Percentiles rank a stretch among this genome's conserved stretches.
These are phyloP conservation scores for Glaciozyma martinii DNA, from an alignment of 768 basidiomycete genomes.

Conservation along the genomic window DNA sequence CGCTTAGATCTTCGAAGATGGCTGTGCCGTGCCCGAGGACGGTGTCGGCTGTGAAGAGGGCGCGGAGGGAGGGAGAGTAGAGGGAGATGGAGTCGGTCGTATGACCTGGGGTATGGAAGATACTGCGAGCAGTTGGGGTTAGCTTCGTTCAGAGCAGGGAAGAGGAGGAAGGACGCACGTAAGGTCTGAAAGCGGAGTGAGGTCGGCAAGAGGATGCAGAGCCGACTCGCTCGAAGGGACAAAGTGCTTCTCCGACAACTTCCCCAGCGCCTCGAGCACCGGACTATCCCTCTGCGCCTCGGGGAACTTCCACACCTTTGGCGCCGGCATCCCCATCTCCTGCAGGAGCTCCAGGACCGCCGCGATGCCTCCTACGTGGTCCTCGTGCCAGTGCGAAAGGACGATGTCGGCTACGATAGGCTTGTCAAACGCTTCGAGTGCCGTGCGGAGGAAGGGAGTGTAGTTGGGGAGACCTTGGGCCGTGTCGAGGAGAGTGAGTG, in stretches of 20 bases:
- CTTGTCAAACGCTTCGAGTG: slow-evolving; percentile 25
- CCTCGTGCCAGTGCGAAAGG: slow-evolving; percentile 80
- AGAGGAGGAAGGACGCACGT: neutral
- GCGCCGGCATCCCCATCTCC: slow-evolving; percentile 45
- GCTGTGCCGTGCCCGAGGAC: slow-evolving; percentile 84
- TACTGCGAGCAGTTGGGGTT: slow-evolving; percentile 44
- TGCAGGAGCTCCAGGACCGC: slow-evolving; percentile 59
- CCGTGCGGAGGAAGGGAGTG: slow-evolving; percentile 49
- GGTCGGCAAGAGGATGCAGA: neutral
- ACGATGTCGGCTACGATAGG: slow-evolving; percentile 62
- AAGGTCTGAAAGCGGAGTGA: neutral
- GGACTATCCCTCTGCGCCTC: neutral
- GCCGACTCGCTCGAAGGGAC: neutral
- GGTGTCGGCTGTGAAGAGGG: slow-evolving; percentile 79
- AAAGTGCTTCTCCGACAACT: neutral
- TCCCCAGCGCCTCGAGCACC: slow-evolving; percentile 10
- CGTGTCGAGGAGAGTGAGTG: slow-evolving; percentile 62
- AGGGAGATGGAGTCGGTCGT: slow-evolving; percentile 77
- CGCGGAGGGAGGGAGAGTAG: slow-evolving; percentile 46
- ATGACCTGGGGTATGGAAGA: slow-evolving; percentile 83
- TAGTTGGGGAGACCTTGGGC: slow-evolving; percentile 66
- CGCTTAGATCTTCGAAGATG: slow-evolving; percentile 71
- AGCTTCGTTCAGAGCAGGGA: no score
- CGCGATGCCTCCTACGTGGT: slow-evolving; percentile 71
- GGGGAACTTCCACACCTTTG: slow-evolving; percentile 42